Percentiles rank a stretch among this genome's conserved stretches.
These are phyloP conservation scores for Nannochloropsis gaditana DNA, from an alignment of 108 stramenopile species.

Conservation along the genomic window DNA sequence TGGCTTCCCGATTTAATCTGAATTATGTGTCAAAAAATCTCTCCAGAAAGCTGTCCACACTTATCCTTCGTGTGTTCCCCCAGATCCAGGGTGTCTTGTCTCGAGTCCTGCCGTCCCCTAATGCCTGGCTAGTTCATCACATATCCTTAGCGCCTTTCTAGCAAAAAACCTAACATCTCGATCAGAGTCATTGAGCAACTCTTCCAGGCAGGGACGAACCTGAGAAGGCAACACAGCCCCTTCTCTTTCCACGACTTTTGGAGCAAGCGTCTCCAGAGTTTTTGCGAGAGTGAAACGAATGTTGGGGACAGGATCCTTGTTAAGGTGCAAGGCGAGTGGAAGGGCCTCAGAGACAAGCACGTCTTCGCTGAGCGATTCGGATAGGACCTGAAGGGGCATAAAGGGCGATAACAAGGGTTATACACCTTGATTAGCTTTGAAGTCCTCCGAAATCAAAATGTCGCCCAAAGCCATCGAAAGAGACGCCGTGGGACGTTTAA, in stretches of 20 bases:
- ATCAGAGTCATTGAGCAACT: constrained; percentile 75
- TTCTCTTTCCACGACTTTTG: constrained; percentile 27
- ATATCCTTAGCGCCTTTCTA: constrained; percentile 37
- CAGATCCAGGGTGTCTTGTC: no score
- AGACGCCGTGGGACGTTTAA: background rate
- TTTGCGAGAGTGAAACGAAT: constrained; percentile 94
- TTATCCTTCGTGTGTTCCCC: no score
- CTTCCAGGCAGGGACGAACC: constrained; percentile 63
- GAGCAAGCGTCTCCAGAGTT: constrained; percentile 67
- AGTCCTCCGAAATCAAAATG: no score
- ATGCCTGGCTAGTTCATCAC: background rate
- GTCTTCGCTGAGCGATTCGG: constrained; percentile 17
- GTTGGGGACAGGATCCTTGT: constrained; percentile 86
- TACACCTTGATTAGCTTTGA: no score
- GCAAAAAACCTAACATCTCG: constrained; percentile 87
- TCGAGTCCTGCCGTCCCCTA: background rate
- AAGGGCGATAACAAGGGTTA: background rate
- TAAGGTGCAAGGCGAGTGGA: constrained; percentile 81
- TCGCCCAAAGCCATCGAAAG: background rate
- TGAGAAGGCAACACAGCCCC: background rate
- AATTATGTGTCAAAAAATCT: no score
- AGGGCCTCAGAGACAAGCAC: constrained; percentile 59
- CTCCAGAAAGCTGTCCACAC: no score
- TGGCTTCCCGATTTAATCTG: no score
- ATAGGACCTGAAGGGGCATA: background rate